These are phyloP conservation scores for Gossypium arboreum DNA, from an alignment of 345 rosid genomes.

Conservation along the genomic window DNA sequence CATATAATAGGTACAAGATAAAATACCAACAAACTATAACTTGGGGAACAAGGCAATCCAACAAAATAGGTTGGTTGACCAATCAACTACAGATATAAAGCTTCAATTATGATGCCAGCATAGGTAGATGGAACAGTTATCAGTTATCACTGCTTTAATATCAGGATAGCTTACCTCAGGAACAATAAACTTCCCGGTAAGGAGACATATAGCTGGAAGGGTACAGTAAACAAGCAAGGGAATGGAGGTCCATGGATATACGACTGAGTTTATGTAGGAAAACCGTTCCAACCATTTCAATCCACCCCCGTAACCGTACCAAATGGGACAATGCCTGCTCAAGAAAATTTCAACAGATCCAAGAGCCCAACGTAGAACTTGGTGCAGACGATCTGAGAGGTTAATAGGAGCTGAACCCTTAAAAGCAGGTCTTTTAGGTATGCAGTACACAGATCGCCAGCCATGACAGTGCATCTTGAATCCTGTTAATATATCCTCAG, in stretches of 20 bases:
- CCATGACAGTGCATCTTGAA: slow-evolving; percentile 99
- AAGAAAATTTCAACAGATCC: slow-evolving; percentile 95
- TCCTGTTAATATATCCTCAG: slow-evolving; percentile 90
- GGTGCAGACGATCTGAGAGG: slow-evolving; percentile 89
- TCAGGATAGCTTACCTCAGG: slow-evolving; percentile 60
- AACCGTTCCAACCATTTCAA: slow-evolving; percentile 89
- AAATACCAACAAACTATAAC: not conserved
- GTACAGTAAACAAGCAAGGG: slow-evolving; percentile 87
- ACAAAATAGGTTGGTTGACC: not conserved
- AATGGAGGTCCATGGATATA: slow-evolving; percentile 86
- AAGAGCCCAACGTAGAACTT: slow-evolving; percentile 98
- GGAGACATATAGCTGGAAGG: slow-evolving; percentile 87
- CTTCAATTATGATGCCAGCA: no score
- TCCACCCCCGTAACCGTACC: slow-evolving; percentile 99
- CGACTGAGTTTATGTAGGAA: slow-evolving; percentile 88
- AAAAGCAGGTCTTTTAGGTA: slow-evolving; percentile 80
- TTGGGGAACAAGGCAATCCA: not conserved
- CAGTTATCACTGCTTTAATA: no score
- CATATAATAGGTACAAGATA: not conserved
- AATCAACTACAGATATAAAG: no score
- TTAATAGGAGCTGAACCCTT: slow-evolving; percentile 96
- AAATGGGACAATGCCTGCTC: slow-evolving; percentile 90
- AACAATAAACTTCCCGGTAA: slow-evolving; percentile 88
- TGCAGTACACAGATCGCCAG: slow-evolving; percentile 94
- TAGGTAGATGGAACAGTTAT: no score